Conservation (phyloP, 805 yeast genomes). For the Sugiyamaella chiloensis region DNA sequence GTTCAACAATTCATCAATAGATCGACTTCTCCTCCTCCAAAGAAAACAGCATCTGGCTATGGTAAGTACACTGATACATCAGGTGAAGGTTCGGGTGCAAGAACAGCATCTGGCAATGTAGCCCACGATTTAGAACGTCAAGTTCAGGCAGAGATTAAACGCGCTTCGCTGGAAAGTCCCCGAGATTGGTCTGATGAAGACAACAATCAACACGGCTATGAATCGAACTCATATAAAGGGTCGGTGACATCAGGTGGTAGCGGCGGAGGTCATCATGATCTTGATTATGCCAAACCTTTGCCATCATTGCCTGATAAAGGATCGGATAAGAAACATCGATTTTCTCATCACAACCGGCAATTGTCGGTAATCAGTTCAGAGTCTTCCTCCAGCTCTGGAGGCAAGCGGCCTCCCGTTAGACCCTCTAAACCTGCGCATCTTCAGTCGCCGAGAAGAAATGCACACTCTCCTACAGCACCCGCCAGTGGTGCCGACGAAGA, state of each 20-base stretch:
- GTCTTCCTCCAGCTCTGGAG: constrained; percentile 16
- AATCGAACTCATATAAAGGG: not conserved
- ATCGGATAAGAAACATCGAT: not conserved
- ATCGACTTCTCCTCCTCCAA: constrained; percentile 40
- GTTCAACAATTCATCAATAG: constrained; percentile 32
- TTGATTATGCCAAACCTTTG: not conserved
- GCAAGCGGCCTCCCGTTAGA: constrained; percentile 17
- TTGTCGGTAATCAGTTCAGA: constrained; percentile 21
- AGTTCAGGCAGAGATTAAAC: constrained; percentile 3
- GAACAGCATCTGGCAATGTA: constrained; percentile 4
- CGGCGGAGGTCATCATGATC: too few relatives aligned
- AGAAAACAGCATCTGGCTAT: constrained; percentile 74
- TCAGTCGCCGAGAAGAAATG: constrained; percentile 22
- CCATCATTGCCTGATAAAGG: not conserved
- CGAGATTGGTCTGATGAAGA: not conserved
- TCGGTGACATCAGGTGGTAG: not conserved
- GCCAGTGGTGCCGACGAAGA: constrained; percentile 23
- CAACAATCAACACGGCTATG: not conserved
- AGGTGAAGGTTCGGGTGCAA: constrained; percentile 6
- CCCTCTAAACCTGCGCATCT: constrained; percentile 28
- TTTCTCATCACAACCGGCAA: constrained; percentile 15
- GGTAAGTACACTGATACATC: constrained; percentile 57
- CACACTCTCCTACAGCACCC: constrained; percentile 1
- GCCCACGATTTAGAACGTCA: not conserved
- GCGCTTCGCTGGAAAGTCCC: not conserved